Evolutionary conservation across 768 basidiomycete genomes (phyloP), one percentile per base, ranked within the genome.

Genomic region (Lactarius psammicola): DNA sequence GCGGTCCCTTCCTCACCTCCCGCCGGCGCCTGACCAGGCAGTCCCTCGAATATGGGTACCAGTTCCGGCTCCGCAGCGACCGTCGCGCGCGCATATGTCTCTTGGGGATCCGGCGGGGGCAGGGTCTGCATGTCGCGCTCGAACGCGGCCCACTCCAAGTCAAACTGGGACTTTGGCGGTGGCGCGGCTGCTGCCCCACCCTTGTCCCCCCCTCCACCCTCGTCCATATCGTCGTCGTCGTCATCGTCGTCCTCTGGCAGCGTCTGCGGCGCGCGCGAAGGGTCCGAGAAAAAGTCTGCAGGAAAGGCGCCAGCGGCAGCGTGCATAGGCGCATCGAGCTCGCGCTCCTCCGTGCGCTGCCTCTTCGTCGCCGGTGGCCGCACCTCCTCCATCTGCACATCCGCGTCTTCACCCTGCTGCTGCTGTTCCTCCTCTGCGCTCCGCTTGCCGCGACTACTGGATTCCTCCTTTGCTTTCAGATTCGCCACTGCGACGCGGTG

Each of bases 221-320:
- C 64, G 44, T 65, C 56, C 63, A 62, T 63, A 57, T 68, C 60
- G 3, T 64, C 66, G 1, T 72, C 73, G 1, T 72, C 74, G 6
- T 74, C 74, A 3, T 81, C 81, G 2, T 82, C 84, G 4, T 78
- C 80, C 51, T 79, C 77, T 4, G 73, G 72, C 23, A 76, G 66
- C 8, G 74, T 70, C 36, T 77, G 73, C 10, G 81, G 84, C 1
- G 79, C 80, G 40, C 80, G 82, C 18, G 83, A 83, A 17, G 87
- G 82, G 71, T 93, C 88, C n/a, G 91, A 91, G 78, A 93, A 93
- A 79, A 93, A 93, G 75, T 89, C 86, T 1, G 77, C 73, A 8
- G 90, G 90, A 60, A 92, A 83, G 69, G 13, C 20, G 56, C 56
- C 67, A 10, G n/a, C 4, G 4, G 42, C 23, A 56, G n/a, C 56